Evolutionary conservation across 495 filamentous ascomycete species (phyloP).

Genomic region (Apodospora peruviana): DNA sequence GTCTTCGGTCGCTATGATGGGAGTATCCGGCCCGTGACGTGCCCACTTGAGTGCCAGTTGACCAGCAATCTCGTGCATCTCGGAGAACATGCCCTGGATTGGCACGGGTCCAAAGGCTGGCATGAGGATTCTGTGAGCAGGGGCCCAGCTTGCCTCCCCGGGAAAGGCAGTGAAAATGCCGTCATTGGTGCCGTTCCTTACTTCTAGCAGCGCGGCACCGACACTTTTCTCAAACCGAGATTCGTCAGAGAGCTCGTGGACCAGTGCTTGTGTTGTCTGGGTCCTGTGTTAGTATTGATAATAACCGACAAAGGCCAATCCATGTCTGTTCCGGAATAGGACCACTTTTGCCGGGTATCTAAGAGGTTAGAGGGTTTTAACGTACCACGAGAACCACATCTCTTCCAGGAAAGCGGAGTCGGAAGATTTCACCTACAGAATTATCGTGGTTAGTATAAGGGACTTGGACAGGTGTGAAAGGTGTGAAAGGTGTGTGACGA

Average conservation of each 20-base stretch:
- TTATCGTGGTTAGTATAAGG: no score
- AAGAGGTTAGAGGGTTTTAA: not conserved
- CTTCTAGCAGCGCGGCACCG: constrained; percentile 30
- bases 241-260: constrained; percentile 65
- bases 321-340: not conserved
- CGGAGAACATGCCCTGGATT: constrained; percentile 65
- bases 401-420: constrained; percentile 8
- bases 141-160: constrained; percentile 61
- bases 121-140: constrained; percentile 61
- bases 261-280: constrained; percentile 39
- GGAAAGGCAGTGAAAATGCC: constrained; percentile 63
- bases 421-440: constrained; percentile 19
- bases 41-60: constrained; percentile 76
- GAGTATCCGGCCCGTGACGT: constrained; percentile 49
- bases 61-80: constrained; percentile 68
- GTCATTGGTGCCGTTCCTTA: constrained; percentile 58
- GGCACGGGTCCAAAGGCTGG: constrained; percentile 69
- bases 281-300: not conserved
- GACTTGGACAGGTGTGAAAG: no score
- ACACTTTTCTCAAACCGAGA: constrained; percentile 58
- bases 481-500: no score
- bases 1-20: constrained; percentile 61
- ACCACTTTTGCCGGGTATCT: not conserved
- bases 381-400: constrained; percentile 14
- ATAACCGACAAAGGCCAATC: not conserved